Conservation (phyloP, 2,329 filamentous ascomycete species). For the Pseudogymnoascus sp. region DNA sequence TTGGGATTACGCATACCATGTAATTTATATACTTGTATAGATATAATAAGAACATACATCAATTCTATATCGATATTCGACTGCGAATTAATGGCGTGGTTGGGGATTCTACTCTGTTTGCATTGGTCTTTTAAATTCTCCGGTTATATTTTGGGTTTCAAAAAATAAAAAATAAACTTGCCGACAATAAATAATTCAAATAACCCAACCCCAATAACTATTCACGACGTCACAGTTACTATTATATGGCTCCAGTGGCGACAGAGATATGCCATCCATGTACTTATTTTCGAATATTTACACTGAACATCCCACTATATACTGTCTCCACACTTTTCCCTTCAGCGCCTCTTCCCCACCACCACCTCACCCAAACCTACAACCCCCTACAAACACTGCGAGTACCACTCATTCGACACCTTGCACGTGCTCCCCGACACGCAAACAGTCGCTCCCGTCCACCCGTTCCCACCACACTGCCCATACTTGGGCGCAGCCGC, state of each 20-base stretch:
- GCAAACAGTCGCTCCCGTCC: slow-evolving; percentile 23
- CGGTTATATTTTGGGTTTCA: not conserved
- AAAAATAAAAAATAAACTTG: not conserved
- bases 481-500: slow-evolving; percentile 19
- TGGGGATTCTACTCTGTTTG: too few species aligned
- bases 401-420: slow-evolving; percentile 12
- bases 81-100: too few species aligned
- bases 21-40: not conserved
- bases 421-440: slow-evolving; percentile 20
- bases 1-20: not conserved
- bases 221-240: not conserved
- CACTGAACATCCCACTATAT: not conserved
- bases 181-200: not conserved
- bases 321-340: too few species aligned
- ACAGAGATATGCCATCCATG: too few species aligned
- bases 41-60: not conserved
- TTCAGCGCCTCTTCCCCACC: too few species aligned
- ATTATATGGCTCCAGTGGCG: not conserved
- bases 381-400: slow-evolving; percentile 10
- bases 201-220: not conserved
- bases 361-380: not conserved
- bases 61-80: not conserved
- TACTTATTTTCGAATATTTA: not conserved
- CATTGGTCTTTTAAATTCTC: too few species aligned
- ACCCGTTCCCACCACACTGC: slow-evolving; percentile 29